Evolutionary conservation across 257 asterid species (phyloP), one percentile per base, ranked within the genome.

Genomic region (Lavandula angustifolia): DNA sequence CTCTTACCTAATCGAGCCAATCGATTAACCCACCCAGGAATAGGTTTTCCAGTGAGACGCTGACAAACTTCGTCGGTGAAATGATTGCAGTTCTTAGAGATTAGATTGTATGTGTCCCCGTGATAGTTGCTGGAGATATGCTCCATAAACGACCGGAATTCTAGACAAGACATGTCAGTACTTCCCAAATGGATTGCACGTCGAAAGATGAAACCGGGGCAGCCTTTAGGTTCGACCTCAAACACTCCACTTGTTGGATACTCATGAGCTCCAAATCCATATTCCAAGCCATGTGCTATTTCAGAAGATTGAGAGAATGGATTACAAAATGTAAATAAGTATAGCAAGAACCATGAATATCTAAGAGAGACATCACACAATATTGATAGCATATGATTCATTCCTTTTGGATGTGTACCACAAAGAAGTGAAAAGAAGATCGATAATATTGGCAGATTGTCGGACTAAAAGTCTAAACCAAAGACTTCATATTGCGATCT

Each of bases 21-120:
- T 7, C 98, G 89, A 76, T 88, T 91, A 74, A 91, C 95, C 98
- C 98, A 91, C 17, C 95, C 85, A 74, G 98, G 98, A 72, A 88
- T 88, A 52, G 82, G 62, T 62, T 85, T 88, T 60, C 96, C 98
- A 18, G 95, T 88, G 47, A 91, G 82, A 35, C 64, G 91, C 77
- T 35, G 54, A 62, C 85, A 82, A 62, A 91, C 95, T 66, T 91
- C 96, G 43, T 88, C 88, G 2, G 94, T 83, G 76, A 91, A 91
- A 82, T 91, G 98, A 69, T 88, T 91, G 94, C 98, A 91, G 59
- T 91, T 91, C 79, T 84, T 91, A 54, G 94, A 80, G 75, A 88
- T 88, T 75, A 91, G 79, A 83, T 91, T 85, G 79, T 91, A 91
- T 32, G 94, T 77, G 68, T 88, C 96, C 55, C 98, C 96, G 3